These are phyloP conservation scores for Cutaneotrichosporon cyanovorans DNA, from an alignment of 1,284 basidiomycete species.

Conservation along the genomic window DNA sequence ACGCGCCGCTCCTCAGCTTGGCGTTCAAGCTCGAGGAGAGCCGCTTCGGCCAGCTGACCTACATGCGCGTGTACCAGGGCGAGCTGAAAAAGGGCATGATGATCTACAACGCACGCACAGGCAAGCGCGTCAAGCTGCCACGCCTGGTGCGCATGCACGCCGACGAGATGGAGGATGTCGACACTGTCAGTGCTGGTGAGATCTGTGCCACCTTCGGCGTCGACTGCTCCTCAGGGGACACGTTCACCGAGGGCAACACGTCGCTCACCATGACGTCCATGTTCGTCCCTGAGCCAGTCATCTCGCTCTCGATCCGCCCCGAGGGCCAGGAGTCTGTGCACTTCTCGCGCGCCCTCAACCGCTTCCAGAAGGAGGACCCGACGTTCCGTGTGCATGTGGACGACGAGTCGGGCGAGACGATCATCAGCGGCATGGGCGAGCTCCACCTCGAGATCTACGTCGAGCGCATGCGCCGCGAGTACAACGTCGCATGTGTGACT, in stretches of 20 bases:
- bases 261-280: slow-evolving; percentile 92
- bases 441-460: slow-evolving; percentile 99
- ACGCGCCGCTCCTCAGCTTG: slow-evolving; percentile 83
- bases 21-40: slow-evolving; percentile 99
- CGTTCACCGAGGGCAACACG: slow-evolving; percentile 87
- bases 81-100: slow-evolving; percentile 73
- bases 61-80: slow-evolving; percentile 98
- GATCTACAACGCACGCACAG: slow-evolving; percentile 90
- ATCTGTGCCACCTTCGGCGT: slow-evolving; percentile 99
- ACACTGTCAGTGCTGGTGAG: slow-evolving; percentile 92
- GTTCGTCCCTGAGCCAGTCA: slow-evolving; percentile 98
- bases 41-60: slow-evolving; percentile 93
- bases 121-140: slow-evolving; percentile 98
- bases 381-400: slow-evolving; percentile 98
- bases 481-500: slow-evolving; percentile 86
- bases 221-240: slow-evolving; percentile 96
- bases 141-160: slow-evolving; percentile 95
- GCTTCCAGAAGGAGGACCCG: slow-evolving; percentile 98
- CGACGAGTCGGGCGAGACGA: slow-evolving; percentile 94
- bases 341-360: slow-evolving; percentile 92
- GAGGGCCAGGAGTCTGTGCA: slow-evolving; percentile 87
- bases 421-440: slow-evolving; percentile 99
- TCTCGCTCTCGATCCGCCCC: slow-evolving; percentile 88
- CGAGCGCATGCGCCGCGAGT: slow-evolving; percentile 97
- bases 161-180: slow-evolving; percentile 99